Evolutionary conservation across 176 grass and related monocot species (phyloP), one percentile per base, ranked within the genome.

Genomic region (Chloris gayana): DNA sequence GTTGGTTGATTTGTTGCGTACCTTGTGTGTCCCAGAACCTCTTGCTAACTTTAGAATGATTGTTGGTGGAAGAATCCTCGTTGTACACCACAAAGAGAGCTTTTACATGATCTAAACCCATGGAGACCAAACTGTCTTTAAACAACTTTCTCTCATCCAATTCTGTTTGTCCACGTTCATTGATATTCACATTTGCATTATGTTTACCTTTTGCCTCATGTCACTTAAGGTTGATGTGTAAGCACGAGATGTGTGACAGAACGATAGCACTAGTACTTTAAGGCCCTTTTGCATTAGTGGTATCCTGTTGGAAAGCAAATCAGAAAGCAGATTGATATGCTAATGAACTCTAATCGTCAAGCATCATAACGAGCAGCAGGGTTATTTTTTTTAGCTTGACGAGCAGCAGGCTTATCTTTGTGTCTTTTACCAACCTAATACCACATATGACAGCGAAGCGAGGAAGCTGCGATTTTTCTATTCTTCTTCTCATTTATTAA

Each of bases 11-110:
- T 84, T 75, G 63, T 54, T 63, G 64, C 44, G 39, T 34, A 19
- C 33, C 42, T 8, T 8, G 4, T 80, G 35, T 46, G 11, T 14
- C 44, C 9, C 39, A 47, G 15, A 58, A 31, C 64, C 19, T 67
- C 24, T 39, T 1, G 56, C 13, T 30, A 57, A 71, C 44, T 38
- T 75, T 47, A 64, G 0, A 58, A 85, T 76, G 70, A 39, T 75
- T 75, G 33, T 69, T 64, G 56, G 35, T 89, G 34, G 72, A 89
- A 85, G 72, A 66, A 77, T 85, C 77, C 77, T 14, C 17, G 37
- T 14, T 81, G 66, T 77, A 70, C 82, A 77, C 72, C 62, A 73
- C 33, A 58, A 54, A 69, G 1, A 17, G 67, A 38, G 24, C 47
- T 74, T 84, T 19, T 75, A 12, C 25, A 19, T 76, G 34, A 70